These are phyloP conservation scores for Chrysanthemum seticuspe DNA, from an alignment of 129 eudicot species.

Conservation along the genomic window DNA sequence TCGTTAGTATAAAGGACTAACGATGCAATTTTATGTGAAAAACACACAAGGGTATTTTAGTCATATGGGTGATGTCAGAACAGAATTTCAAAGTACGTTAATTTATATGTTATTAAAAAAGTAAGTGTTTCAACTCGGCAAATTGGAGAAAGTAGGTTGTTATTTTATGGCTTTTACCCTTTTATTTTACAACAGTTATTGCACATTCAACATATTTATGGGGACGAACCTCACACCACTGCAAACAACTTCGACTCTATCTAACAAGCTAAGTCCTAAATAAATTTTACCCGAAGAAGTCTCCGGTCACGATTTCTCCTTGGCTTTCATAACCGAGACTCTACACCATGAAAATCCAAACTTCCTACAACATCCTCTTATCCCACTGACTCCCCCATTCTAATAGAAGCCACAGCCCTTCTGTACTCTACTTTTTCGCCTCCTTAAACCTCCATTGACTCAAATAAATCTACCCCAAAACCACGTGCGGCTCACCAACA, in stretches of 20 bases:
- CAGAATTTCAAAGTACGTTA: no score
- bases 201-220: neutral
- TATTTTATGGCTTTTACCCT: no score
- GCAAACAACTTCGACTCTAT: neutral
- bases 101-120: no score
- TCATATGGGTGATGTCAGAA: no score
- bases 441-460: no score
- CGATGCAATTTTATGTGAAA: no score
- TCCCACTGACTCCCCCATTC: constrained; percentile 94
- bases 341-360: constrained; percentile 79
- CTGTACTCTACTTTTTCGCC: constrained; percentile 51
- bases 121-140: no score
- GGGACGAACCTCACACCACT: neutral
- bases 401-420: constrained; percentile 51
- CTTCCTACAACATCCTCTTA: constrained; percentile 80
- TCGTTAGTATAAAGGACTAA: no score
- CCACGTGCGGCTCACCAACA: no score
- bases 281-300: constrained; percentile 64
- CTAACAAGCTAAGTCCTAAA: constrained; percentile 63
- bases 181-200: neutral
- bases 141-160: no score
- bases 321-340: constrained; percentile 65
- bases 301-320: constrained; percentile 66
- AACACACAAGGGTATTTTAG: no score
- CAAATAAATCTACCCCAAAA: no score